Base-by-base conservation (phyloP, 345 rosid genomes). In the Hypericum androsaemum region DNA sequence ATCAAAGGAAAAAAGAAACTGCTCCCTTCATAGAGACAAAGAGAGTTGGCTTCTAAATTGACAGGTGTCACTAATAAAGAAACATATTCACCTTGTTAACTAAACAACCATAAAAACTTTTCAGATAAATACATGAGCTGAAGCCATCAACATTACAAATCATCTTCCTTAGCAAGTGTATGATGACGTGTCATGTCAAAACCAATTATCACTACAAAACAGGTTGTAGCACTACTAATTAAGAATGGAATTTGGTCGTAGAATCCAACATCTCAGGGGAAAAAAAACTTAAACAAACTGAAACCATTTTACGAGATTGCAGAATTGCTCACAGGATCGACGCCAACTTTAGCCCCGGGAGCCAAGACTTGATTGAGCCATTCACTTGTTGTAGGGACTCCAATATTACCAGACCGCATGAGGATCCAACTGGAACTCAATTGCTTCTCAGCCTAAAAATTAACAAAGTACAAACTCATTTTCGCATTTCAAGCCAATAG, bases 1-100 rank as follows among this genome's bases (percentile, higher is more conserved):
- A 81, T 81, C 95, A 61, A 73, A 84, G 43, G 98, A 90, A 72
- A 90, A 84, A 58, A 90, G 96, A 74, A 90, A 90, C 98, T 87
- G 95, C 79, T 77, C 84, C 86, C 96, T 87, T 87, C 89, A 84
- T 69, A 70, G 71, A 42, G 71, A 63, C 68, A 68, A 69, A 70
- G 50, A 51, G 51, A n/a, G 10, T 10, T 6, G 22, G 0, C 7
- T 13, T 22, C 32, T 22, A 22, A 22, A 22, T 22, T 22, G 32
- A 22, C 32, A 22, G 32, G 4, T 22, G 32, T 22, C 32, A 22
- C 32, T 22, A 22, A 1, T 22, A 22, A 22, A 22, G 32, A 22
- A 22, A 22, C 32, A 22, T 22, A 22, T 22, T 1, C 32, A 22
- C 2, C 32, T 1, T 22, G 32, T 22, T 22, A 22, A 22, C 32